phyloP scores from a whole-genome alignment of 2,329 filamentous ascomycete genomes.

The Coleophoma eucalyptorum region DNA sequence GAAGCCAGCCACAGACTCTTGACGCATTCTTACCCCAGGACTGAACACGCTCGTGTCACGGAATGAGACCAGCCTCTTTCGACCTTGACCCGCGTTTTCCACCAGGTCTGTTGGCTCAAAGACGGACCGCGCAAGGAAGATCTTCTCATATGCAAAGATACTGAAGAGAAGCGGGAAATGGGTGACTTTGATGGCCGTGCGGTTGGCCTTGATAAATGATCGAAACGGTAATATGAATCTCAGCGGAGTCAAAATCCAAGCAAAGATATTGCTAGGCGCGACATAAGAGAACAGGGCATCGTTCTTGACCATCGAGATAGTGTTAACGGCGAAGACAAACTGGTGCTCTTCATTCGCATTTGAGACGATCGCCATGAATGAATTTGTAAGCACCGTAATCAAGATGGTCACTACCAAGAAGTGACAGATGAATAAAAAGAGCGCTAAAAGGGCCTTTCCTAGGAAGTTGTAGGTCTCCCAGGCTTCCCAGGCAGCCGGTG shows the following conservation, averaged over 20 bases:
- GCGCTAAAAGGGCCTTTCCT: slow-evolving; percentile 69
- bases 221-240: slow-evolving; percentile 77
- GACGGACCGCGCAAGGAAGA: slow-evolving; percentile 69
- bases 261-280: slow-evolving; percentile 85
- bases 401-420: slow-evolving; percentile 93
- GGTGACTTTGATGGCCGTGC: slow-evolving; percentile 86
- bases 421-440: slow-evolving; percentile 92
- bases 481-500: slow-evolving; percentile 87
- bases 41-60: slow-evolving; percentile 67
- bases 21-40: slow-evolving; percentile 66
- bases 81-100: slow-evolving; percentile 59
- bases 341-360: slow-evolving; percentile 91
- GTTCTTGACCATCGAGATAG: slow-evolving; percentile 98
- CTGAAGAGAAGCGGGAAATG: slow-evolving; percentile 84
- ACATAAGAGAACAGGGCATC: slow-evolving; percentile 93
- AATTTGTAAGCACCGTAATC: slow-evolving; percentile 94
- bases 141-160: slow-evolving; percentile 84
- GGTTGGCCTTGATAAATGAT: slow-evolving; percentile 80
- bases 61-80: slow-evolving; percentile 50
- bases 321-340: slow-evolving; percentile 94
- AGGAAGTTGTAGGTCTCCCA: slow-evolving; percentile 75
- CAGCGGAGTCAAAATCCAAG: slow-evolving; percentile 82
- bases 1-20: slow-evolving; percentile 83
- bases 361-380: slow-evolving; percentile 90
- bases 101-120: slow-evolving; percentile 84